phyloP scores from a whole-genome alignment of 1,284 basidiomycete genomes.

The Fistulinella cinereoalba region DNA sequence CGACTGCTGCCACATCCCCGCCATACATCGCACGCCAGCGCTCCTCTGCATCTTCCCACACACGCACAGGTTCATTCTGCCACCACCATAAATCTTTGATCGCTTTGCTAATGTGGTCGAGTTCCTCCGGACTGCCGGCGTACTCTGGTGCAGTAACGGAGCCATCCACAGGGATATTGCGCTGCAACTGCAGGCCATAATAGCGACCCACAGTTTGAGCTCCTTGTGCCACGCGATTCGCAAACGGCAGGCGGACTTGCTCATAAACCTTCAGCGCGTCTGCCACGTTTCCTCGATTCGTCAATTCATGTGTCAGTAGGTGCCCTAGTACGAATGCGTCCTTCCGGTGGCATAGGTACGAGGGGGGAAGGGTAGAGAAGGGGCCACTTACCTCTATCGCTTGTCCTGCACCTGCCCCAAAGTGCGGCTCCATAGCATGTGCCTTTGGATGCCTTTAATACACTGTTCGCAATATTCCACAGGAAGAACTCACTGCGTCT shows the following conservation, averaged over 20 bases:
- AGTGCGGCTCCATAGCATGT: slow-evolving; percentile 22
- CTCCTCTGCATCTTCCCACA: slow-evolving; percentile 15
- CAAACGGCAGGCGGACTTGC: slow-evolving; percentile 28
- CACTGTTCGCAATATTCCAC: background rate
- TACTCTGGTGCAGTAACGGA: background rate
- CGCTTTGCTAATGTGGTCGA: slow-evolving; percentile 5
- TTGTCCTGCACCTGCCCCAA: slow-evolving; percentile 33
- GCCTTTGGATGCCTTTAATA: slow-evolving; percentile 16
- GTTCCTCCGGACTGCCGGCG: slow-evolving; percentile 3
- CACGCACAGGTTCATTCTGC: slow-evolving; percentile 12
- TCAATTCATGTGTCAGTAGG: slow-evolving; percentile 3
- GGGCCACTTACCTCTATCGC: slow-evolving; percentile 29
- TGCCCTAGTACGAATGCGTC: slow-evolving; percentile 38
- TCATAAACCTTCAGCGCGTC: slow-evolving; percentile 33
- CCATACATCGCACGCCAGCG: slow-evolving; percentile 10
- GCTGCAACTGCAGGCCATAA: slow-evolving; percentile 2
- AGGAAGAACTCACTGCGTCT: slow-evolving; percentile 31
- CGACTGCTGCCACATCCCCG: too few relatives aligned
- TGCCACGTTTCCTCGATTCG: slow-evolving; percentile 18
- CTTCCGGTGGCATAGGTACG: slow-evolving; percentile 11
- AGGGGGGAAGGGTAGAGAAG: background rate
- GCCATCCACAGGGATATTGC: background rate
- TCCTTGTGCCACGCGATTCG: slow-evolving; percentile 11
- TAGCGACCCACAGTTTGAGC: slow-evolving; percentile 2
- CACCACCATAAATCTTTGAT: background rate